Evolutionary conservation across 441 rosid species (phyloP), one percentile per base, ranked within the genome.

Genomic region (Raphanus hybrid): DNA sequence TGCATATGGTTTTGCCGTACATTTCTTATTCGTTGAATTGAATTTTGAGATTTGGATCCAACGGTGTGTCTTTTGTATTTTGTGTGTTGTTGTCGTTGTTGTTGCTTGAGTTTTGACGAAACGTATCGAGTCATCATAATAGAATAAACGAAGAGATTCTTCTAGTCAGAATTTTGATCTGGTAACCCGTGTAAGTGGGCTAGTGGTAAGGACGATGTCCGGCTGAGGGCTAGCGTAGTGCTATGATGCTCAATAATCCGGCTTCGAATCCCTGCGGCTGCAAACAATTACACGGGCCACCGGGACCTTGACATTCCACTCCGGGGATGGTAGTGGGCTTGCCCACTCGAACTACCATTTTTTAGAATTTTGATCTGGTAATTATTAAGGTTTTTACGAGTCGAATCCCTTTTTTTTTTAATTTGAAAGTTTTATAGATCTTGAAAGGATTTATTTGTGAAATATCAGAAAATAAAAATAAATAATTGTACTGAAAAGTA

Each of bases 1-100:
- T 85, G 54, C 89, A 76, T 20, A 87, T 75, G 8, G 87, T 74
- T 79, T 88, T 92, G 45, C 85, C 87, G 70, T 85, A 86, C 98
- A 92, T 93, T 68, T 75, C 76, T 75, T 70, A 68, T 79, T 32
- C 59, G 10, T 64, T 70, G 59, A 48, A 37, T 32, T 35, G 50
- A 14, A 48, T 1, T 23, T 34, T 8, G 80, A 54, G 59, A 54
- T 54, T 54, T 54, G 26, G 59, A 54, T 54, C 59, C 59, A 54
- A 16, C 59, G 5, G 59, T 54, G 1, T 54, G 1, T 16, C 23
- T 54, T 54, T 2, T 54, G 18, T 50, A 32, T 32, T 32, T 32
- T 32, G 35, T 32, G 35, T 32, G 35, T 32, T 6, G 35, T 32
- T 23, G 26, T 23, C 26, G 26, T 35, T 35, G 7, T 50, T 50